phyloP scores from a whole-genome alignment of 2,329 filamentous ascomycete species.

The Thielaviopsis musarum region DNA sequence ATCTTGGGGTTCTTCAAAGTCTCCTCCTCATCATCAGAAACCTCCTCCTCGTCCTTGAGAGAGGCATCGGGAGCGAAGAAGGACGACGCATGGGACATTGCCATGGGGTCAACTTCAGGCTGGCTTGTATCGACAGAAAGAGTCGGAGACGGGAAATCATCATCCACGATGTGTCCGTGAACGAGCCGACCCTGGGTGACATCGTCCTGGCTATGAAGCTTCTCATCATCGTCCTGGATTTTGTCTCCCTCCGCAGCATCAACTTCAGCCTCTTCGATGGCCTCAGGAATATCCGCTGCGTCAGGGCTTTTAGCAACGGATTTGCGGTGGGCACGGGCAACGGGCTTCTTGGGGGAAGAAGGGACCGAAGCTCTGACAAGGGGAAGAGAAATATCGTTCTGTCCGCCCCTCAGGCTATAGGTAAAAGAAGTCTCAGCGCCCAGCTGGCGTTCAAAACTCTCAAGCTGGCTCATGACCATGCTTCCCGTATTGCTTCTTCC shows the following conservation, averaged over 20 bases:
- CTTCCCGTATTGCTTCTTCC: constrained; percentile 54
- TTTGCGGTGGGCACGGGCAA: not conserved
- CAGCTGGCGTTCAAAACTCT: constrained; percentile 36
- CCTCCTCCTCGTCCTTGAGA: constrained; percentile 56
- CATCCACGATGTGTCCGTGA: constrained; percentile 88
- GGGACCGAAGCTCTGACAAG: not conserved
- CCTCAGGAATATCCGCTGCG: constrained; percentile 3
- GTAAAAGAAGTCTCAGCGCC: constrained; percentile 20
- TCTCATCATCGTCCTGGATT: constrained; percentile 44
- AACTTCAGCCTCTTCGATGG: not conserved
- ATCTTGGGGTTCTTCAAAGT: constrained; percentile 62
- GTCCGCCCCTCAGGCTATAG: constrained; percentile 12
- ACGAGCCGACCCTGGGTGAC: constrained; percentile 83
- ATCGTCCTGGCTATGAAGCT: constrained; percentile 60
- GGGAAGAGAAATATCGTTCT: constrained; percentile 6
- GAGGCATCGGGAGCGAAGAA: constrained; percentile 63
- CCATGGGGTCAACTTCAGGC: constrained; percentile 67
- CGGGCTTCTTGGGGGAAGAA: not conserved
- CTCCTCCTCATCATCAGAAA: constrained; percentile 86
- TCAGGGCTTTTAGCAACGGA: not conserved
- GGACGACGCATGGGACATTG: constrained; percentile 60
- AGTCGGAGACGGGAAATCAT: constrained; percentile 70
- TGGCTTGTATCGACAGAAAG: constrained; percentile 50
- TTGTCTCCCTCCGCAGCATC: constrained; percentile 17
- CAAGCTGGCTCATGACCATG: constrained; percentile 55